phyloP scores from a whole-genome alignment of 768 basidiomycete species.

The Trametopsis cervina region DNA sequence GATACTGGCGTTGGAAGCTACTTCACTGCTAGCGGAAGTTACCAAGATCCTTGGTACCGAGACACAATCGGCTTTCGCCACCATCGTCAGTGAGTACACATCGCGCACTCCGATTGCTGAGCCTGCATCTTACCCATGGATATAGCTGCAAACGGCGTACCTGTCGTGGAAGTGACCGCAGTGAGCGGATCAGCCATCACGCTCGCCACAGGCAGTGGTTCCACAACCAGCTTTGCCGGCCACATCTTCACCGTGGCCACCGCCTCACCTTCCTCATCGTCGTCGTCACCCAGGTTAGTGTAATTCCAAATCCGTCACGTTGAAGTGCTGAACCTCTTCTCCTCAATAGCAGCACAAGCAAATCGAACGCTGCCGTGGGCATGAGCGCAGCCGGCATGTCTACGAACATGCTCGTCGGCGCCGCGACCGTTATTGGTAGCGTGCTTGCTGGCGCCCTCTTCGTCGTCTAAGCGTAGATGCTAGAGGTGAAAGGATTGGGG shows the following conservation, averaged over 20 bases:
- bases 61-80: constrained; percentile 14
- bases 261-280: constrained; percentile 3
- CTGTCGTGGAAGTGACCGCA: constrained; percentile 16
- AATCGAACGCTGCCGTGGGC: constrained; percentile 11
- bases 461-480: constrained; percentile 11
- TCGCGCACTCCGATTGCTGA: not conserved
- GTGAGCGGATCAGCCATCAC: constrained; percentile 21
- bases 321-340: too few species aligned
- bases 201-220: constrained; percentile 15
- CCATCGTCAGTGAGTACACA: constrained; percentile 11
- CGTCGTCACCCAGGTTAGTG: not conserved
- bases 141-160: constrained; percentile 14
- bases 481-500: too few species aligned
- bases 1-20: constrained; percentile 6
- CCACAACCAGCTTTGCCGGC: constrained; percentile 18
- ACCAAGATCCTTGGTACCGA: constrained; percentile 12
- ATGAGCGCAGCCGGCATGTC: constrained; percentile 5
- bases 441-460: constrained; percentile 14
- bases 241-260: constrained; percentile 16
- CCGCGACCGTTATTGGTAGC: constrained; percentile 13
- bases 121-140: not conserved
- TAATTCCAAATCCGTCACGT: too few species aligned
- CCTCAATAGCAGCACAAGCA: too few species aligned
- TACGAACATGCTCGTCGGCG: constrained; percentile 10
- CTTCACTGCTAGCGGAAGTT: constrained; percentile 11